Evolutionary conservation across 192 early-diverging fungal species (phyloP).

Genomic region (Pilobolus umbonatus): DNA sequence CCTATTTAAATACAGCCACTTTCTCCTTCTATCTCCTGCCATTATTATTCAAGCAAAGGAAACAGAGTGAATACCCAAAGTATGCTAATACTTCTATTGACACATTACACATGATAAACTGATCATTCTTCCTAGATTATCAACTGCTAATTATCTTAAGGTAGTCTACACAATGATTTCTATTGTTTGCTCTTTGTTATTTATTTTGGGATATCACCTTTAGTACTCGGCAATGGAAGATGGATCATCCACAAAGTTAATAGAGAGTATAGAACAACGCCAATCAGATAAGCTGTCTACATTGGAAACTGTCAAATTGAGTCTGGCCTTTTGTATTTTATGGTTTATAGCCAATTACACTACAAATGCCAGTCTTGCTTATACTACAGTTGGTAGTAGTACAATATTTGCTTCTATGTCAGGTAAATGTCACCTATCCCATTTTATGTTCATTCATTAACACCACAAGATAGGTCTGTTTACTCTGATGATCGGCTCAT

Average conservation of each 20-base stretch:
- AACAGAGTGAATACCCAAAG: slow-evolving; percentile 2
- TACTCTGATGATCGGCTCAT: slow-evolving; percentile 62
- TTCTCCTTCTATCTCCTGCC: slow-evolving; percentile 69
- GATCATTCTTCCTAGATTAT: too few species aligned
- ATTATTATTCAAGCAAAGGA: slow-evolving; percentile 21
- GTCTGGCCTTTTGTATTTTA: slow-evolving; percentile 64
- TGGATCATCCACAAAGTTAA: neutral
- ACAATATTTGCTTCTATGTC: slow-evolving; percentile 75
- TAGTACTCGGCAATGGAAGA: neutral
- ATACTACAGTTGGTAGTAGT: slow-evolving; percentile 68
- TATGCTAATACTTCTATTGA: neutral
- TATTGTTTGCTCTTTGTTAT: too few species aligned
- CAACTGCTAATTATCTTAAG: neutral
- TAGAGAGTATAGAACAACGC: neutral
- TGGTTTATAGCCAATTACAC: slow-evolving; percentile 79
- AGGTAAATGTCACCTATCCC: too few species aligned
- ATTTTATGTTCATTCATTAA: neutral
- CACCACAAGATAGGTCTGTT: slow-evolving; percentile 50
- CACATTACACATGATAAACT: neutral
- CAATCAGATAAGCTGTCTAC: slow-evolving; percentile 9
- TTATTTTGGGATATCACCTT: too few species aligned
- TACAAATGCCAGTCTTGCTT: slow-evolving; percentile 68
- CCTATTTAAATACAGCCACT: slow-evolving; percentile 71
- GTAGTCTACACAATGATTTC: neutral
- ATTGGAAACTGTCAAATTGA: slow-evolving; percentile 52